These are phyloP conservation scores for Ascochyta koolunga DNA, from an alignment of 2,329 filamentous ascomycete genomes.

Conservation along the genomic window DNA sequence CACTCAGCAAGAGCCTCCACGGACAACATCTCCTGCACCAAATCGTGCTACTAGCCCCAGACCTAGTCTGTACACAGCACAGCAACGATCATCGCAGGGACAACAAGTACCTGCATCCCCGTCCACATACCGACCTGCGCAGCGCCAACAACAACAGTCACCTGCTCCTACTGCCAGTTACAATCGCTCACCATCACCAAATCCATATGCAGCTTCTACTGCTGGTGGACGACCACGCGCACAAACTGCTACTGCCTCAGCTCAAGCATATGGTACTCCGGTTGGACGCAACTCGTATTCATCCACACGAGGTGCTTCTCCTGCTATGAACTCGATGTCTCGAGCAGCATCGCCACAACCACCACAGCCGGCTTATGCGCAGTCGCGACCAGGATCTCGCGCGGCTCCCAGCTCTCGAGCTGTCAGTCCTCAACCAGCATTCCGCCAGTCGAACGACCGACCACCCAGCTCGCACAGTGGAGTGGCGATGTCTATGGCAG, in stretches of 20 bases:
- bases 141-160: slow-evolving; percentile 18
- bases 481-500: slow-evolving; percentile 54
- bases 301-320: slow-evolving; percentile 47
- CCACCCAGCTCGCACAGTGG: slow-evolving; percentile 54
- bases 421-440: slow-evolving; percentile 60
- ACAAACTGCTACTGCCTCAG: slow-evolving; percentile 47
- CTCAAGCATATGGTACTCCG: slow-evolving; percentile 41
- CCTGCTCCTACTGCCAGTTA: slow-evolving; percentile 22
- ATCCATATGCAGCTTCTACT: slow-evolving; percentile 60
- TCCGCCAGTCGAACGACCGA: slow-evolving; percentile 55
- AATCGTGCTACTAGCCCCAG: slow-evolving; percentile 64
- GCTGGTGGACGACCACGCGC: slow-evolving; percentile 40
- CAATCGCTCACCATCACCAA: slow-evolving; percentile 59
- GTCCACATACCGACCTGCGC: slow-evolving; percentile 12
- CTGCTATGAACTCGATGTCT: slow-evolving; percentile 42
- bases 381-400: slow-evolving; percentile 39
- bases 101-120: slow-evolving; percentile 19
- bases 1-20: slow-evolving; percentile 50
- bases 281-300: slow-evolving; percentile 45
- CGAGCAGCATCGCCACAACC: slow-evolving; percentile 55
- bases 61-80: slow-evolving; percentile 56
- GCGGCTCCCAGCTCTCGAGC: slow-evolving; percentile 49
- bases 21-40: slow-evolving; percentile 70
- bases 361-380: slow-evolving; percentile 46
- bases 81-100: slow-evolving; percentile 21